Evolutionary conservation across 345 rosid species (phyloP), one percentile per base, ranked within the genome.

Genomic region (Arabidopsis suecica): DNA sequence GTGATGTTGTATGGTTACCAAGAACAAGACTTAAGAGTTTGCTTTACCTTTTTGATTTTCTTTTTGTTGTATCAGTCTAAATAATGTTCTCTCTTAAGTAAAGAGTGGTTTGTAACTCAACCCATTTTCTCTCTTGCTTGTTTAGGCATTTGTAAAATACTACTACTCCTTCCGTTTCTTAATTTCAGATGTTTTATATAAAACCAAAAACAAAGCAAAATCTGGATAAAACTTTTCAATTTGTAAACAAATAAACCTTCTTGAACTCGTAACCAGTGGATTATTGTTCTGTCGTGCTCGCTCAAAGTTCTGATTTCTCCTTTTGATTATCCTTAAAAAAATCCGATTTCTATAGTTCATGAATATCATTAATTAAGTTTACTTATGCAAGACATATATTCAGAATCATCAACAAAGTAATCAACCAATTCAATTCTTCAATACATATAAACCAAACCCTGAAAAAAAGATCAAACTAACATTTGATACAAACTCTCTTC

Each of bases 401-500:
- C 7, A 48, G 6, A 65, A 65, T 57, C 74, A 25, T 32, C 12
- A 40, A 50, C 48, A 23, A 53, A 30, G 7, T 25, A 51, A 47
- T n/a, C 2, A 28, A 63, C n/a, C 33, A 16, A 40, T 40, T 22
- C 0, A 22, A 50, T 23, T 47, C 10, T 59, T 28, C 61, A 49
- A 32, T 23, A 48, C 75, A 22, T 14, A 53, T 1, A 53, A 22
- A 58, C 41, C 37, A 36, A 45, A 22, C 6, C 5, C 4, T 3
- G 9, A 18, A 38, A 65, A 65, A 69, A 64, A 61, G 60, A 78
- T 78, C 68, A 57, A 71, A 78, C 47, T 38, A 59, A 57, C 55
- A 72, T 65, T 42, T 59, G 62, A 65, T 73, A 53, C 49, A 68
- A 62, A 55, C 32, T 23, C 14, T 28, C 55, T 18, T 18, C 42